Evolutionary conservation across 495 filamentous ascomycete species (phyloP).

Genomic region (Aspergillus taichungensis): DNA sequence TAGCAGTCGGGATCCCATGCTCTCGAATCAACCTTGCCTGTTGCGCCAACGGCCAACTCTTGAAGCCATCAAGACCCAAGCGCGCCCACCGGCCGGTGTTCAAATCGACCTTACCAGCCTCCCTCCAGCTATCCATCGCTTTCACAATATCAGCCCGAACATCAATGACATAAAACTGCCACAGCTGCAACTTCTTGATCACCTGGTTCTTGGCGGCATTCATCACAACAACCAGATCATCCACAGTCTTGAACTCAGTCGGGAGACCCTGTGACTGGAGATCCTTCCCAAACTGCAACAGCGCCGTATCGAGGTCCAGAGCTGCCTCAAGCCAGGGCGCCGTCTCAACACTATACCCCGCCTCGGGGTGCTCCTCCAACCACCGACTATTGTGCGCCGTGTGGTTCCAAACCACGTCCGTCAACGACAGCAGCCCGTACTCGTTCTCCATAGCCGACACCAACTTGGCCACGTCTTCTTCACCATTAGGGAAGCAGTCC

Average conservation of each 20-base stretch:
- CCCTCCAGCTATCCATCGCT: slow-evolving; percentile 59
- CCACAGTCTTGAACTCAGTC: slow-evolving; percentile 55
- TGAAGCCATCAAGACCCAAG: slow-evolving; percentile 23
- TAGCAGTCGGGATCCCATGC: slow-evolving; percentile 56
- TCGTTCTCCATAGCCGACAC: slow-evolving; percentile 76
- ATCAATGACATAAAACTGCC: slow-evolving; percentile 88
- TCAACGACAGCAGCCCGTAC: slow-evolving; percentile 76
- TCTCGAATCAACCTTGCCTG: slow-evolving; percentile 54
- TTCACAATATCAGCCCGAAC: slow-evolving; percentile 62
- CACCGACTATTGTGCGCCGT: slow-evolving; percentile 93
- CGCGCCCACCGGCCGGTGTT: slow-evolving; percentile 8
- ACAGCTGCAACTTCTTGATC: slow-evolving; percentile 66
- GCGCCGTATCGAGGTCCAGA: slow-evolving; percentile 73
- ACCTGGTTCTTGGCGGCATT: slow-evolving; percentile 72
- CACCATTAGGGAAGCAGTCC: slow-evolving; percentile 73
- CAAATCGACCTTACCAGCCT: slow-evolving; percentile 26
- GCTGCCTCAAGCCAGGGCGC: slow-evolving; percentile 90
- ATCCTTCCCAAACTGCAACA: slow-evolving; percentile 67
- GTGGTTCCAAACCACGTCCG: slow-evolving; percentile 97
- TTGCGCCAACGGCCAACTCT: slow-evolving; percentile 45
- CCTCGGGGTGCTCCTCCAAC: slow-evolving; percentile 90
- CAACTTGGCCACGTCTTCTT: slow-evolving; percentile 70
- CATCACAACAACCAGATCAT: slow-evolving; percentile 79
- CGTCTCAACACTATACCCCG: slow-evolving; percentile 88
- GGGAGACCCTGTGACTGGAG: slow-evolving; percentile 63